phyloP scores from a whole-genome alignment of 75 land plant species.

The Sequoia sempervirens region DNA sequence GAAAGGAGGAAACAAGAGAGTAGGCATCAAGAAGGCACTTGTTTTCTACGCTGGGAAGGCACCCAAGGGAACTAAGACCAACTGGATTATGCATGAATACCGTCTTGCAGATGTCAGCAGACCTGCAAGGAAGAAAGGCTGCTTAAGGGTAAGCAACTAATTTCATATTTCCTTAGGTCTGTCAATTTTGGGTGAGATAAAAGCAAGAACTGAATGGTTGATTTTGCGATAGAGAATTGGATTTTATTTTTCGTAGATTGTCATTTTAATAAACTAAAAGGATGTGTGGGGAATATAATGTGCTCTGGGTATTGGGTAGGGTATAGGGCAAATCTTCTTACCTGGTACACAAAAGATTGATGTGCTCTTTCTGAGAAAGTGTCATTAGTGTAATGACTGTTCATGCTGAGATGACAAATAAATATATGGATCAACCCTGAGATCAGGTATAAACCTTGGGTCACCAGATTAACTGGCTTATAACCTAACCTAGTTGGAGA shows the following conservation, averaged over 20 bases:
- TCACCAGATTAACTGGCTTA: no score
- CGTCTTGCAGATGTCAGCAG: conserved; percentile 7
- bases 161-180: background rate
- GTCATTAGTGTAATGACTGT: no score
- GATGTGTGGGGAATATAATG: background rate
- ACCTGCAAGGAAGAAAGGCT: conserved; percentile 11
- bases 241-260: background rate
- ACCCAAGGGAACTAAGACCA: conserved; percentile 19
- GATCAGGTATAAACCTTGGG: no score
- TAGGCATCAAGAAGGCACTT: conserved; percentile 18
- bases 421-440: no score
- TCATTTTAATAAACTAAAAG: background rate
- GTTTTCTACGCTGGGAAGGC: conserved; percentile 20
- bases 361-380: no score
- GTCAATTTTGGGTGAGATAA: background rate
- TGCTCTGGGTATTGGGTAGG: background rate
- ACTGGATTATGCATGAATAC: conserved; percentile 25
- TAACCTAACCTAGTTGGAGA: no score
- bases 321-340: background rate
- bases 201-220: background rate
- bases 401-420: no score
- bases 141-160: conserved; percentile 3
- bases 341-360: no score
- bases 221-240: background rate
- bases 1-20: conserved; percentile 10